Conservation (phyloP, 495 filamentous ascomycete genomes). For the Stereocaulon alpinum region DNA sequence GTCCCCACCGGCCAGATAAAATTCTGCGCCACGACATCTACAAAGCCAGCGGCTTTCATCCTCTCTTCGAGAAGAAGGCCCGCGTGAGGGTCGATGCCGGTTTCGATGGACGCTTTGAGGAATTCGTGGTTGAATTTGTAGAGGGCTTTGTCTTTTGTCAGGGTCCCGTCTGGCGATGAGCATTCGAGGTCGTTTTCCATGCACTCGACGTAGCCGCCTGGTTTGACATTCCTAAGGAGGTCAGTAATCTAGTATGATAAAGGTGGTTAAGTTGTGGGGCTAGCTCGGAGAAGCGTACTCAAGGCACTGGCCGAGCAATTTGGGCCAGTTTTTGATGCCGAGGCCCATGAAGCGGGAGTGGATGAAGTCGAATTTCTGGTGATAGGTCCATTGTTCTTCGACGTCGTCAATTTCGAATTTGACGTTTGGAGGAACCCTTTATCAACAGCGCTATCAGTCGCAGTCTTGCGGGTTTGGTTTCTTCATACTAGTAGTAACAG, state of each 20-base stretch:
- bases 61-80: conserved; percentile 19
- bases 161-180: conserved; percentile 19
- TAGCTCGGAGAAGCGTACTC: conserved; percentile 8
- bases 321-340: conserved; percentile 46
- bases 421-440: conserved; percentile 51
- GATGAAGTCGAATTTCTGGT: conserved; percentile 48
- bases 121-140: conserved; percentile 7
- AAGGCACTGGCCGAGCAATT: conserved; percentile 27
- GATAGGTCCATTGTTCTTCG: conserved; percentile 46
- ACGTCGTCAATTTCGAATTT: conserved; percentile 55
- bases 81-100: conserved; percentile 12
- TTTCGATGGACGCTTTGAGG: neutral
- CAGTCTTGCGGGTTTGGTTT: neutral
- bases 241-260: neutral
- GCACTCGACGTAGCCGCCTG: conserved; percentile 28
- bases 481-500: neutral
- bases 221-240: conserved; percentile 8
- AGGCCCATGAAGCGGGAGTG: conserved; percentile 49
- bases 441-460: neutral
- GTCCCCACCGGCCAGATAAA: conserved; percentile 23
- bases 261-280: neutral
- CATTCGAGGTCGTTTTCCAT: conserved; percentile 24
- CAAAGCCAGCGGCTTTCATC: conserved; percentile 24
- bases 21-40: conserved; percentile 16
- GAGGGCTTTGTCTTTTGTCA: conserved; percentile 10